Base-by-base conservation (phyloP, 2,329 filamentous ascomycete species). In the Aspergillus brasiliensis region DNA sequence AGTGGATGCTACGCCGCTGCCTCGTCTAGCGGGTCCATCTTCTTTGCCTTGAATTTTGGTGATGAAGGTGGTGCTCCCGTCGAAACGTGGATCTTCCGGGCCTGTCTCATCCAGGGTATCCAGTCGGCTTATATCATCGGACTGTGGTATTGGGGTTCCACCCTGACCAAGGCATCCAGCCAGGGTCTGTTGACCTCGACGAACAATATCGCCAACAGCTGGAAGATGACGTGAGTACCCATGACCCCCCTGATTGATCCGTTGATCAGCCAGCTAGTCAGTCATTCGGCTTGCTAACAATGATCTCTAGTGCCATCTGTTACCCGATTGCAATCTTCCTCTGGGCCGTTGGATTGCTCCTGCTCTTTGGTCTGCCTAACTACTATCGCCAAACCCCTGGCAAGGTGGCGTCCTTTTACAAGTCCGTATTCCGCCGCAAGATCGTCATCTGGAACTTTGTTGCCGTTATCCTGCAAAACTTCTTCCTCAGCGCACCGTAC, bases 11-110 rank as follows among this genome's bases (percentile, higher is more conserved):
- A 89, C 68, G 83, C 86, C 0, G 77, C 82, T 4, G 87, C 85
- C 3, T 87, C 86, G 5, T 82, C 85, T 7, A 84, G 83, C 34
- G 87, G 87, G 10, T 84, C 83, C 1, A 79, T 89, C 59, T 87
- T 85, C 76, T 89, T 89, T 67, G 82, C 86, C 1, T 79, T 88
- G 52, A 89, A 89, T 71, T 88, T 88, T 67, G 86, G 86, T 60
- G 83, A 84, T 64, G 85, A 87, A 75, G 84, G 84, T 48, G 85
- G 85, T 51, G 81, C 83, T 3, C 84, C 86, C 5, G 82, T 87
- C 42, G 85, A 83, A 68, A 80, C 83, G 38, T 88, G 86, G 86
- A 85, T 86, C n/a, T 86, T 86, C 74, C 82, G 87, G 56, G 87
- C 87, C 13, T 86, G 86, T 66, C 72, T 85, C 11, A 87, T 89